Percentiles rank a stretch among this genome's conserved stretches.
These are phyloP conservation scores for Blastobotrys ciferrii DNA, from an alignment of 1,139 yeast genomes.

Conservation along the genomic window DNA sequence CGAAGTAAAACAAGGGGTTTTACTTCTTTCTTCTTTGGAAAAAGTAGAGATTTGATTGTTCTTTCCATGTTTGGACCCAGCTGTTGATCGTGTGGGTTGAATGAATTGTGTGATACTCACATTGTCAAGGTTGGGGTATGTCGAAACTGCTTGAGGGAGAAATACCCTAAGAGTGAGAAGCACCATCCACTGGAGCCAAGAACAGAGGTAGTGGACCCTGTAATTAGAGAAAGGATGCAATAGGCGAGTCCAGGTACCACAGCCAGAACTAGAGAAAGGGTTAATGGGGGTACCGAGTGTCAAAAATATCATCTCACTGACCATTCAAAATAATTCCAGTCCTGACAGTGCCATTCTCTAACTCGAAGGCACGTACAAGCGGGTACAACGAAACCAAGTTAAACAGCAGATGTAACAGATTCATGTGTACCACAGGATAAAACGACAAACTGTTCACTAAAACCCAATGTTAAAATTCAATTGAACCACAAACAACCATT, in stretches of 20 bases:
- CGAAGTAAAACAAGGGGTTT: no score
- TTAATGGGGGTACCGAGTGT: background rate
- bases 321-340: conserved; percentile 78
- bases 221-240: conserved; percentile 55
- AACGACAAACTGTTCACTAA: conserved; percentile 61
- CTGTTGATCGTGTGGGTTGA: background rate
- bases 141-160: conserved; percentile 58
- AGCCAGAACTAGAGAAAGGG: conserved; percentile 47
- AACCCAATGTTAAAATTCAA: conserved; percentile 13
- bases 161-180: conserved; percentile 67
- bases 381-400: conserved; percentile 65
- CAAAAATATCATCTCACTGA: conserved; percentile 15
- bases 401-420: conserved; percentile 59
- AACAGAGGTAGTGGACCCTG: conserved; percentile 56
- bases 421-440: conserved; percentile 69
- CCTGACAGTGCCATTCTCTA: conserved; percentile 76
- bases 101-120: conserved; percentile 10
- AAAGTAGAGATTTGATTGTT: no score
- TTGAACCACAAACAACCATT: background rate
- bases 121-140: conserved; percentile 46
- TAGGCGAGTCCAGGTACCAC: conserved; percentile 68
- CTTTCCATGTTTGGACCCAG: no score
- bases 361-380: conserved; percentile 62
- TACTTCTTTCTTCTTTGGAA: no score
- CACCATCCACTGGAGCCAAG: conserved; percentile 58